These are phyloP conservation scores for Botrytis squamosa DNA, from an alignment of 2,329 filamentous ascomycete genomes.

Conservation along the genomic window DNA sequence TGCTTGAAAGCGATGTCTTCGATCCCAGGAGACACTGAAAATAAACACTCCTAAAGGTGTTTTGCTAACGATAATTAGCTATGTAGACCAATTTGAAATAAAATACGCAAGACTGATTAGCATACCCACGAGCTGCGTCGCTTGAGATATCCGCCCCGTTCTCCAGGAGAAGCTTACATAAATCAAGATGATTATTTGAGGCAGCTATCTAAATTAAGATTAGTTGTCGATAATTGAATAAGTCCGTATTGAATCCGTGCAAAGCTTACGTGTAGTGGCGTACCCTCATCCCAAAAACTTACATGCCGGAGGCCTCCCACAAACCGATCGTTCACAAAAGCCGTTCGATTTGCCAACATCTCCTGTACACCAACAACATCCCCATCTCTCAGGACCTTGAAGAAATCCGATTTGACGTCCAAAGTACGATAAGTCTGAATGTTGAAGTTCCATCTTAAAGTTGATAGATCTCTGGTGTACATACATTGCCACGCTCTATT, in stretches of 20 bases:
- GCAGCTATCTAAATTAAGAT: not conserved
- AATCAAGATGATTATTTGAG: not conserved
- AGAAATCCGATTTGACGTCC: not conserved
- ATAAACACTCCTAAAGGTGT: not conserved
- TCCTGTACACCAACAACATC: conserved; percentile 18
- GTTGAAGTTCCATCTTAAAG: conserved; percentile 9
- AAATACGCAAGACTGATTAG: not conserved
- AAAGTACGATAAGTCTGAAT: conserved; percentile 20
- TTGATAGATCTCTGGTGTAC: not conserved
- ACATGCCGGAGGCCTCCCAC: too few species aligned
- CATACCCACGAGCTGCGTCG: not conserved
- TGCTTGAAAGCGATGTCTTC: too few species aligned
- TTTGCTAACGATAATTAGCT: not conserved
- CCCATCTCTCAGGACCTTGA: not conserved
- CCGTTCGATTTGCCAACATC: conserved; percentile 19
- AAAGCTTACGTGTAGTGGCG: not conserved
- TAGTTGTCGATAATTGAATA: not conserved
- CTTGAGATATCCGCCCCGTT: not conserved
- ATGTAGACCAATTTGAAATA: not conserved
- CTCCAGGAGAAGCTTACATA: not conserved
- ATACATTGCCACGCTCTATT: conserved; percentile 13
- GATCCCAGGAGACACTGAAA: too few species aligned
- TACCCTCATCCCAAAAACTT: not conserved
- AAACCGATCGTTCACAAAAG: conserved; percentile 5
- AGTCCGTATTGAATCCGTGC: not conserved